Evolutionary conservation across 2,329 filamentous ascomycete species (phyloP).

Genomic region (Emergomyces pasteurianus): DNA sequence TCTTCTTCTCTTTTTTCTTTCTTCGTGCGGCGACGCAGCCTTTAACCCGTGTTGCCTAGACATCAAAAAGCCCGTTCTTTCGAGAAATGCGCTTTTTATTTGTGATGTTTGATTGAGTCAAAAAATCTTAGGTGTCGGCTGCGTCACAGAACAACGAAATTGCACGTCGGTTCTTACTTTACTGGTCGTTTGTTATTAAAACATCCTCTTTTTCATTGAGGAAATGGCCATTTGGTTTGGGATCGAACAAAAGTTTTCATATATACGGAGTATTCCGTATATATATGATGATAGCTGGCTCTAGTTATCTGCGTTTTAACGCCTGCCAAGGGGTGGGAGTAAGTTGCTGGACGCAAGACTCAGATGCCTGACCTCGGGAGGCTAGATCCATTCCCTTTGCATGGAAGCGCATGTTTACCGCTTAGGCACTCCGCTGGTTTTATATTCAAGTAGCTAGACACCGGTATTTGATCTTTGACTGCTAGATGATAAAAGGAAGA

Average conservation of each 20-base stretch:
- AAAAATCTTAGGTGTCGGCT: slow-evolving; percentile 55
- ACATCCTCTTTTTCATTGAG: slow-evolving; percentile 24
- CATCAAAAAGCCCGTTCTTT: slow-evolving; percentile 21
- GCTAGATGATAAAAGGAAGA: background rate
- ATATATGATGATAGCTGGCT: background rate
- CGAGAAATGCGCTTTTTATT: slow-evolving; percentile 5
- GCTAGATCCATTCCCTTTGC: background rate
- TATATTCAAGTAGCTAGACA: background rate
- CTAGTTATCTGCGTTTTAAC: background rate
- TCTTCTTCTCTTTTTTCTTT: slow-evolving; percentile 44
- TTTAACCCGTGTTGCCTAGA: slow-evolving; percentile 69
- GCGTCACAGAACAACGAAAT: slow-evolving; percentile 66
- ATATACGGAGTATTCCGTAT: background rate
- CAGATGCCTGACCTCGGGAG: too few species aligned
- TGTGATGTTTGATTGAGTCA: slow-evolving; percentile 39
- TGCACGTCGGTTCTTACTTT: slow-evolving; percentile 53
- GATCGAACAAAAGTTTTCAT: slow-evolving; percentile 43
- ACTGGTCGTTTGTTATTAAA: slow-evolving; percentile 34
- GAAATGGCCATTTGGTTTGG: slow-evolving; percentile 37
- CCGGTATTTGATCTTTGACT: background rate
- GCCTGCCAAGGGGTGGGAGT: too few species aligned
- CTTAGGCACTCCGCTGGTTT: background rate
- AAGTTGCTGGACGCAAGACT: background rate
- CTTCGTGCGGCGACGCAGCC: slow-evolving; percentile 72
- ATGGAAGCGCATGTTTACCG: background rate